A percentile compares a stretch with the other conserved stretches of the same genome.
These are phyloP conservation scores for Aschersonia sp. DNA, from an alignment of 2,329 filamentous ascomycete genomes.

Conservation along the genomic window DNA sequence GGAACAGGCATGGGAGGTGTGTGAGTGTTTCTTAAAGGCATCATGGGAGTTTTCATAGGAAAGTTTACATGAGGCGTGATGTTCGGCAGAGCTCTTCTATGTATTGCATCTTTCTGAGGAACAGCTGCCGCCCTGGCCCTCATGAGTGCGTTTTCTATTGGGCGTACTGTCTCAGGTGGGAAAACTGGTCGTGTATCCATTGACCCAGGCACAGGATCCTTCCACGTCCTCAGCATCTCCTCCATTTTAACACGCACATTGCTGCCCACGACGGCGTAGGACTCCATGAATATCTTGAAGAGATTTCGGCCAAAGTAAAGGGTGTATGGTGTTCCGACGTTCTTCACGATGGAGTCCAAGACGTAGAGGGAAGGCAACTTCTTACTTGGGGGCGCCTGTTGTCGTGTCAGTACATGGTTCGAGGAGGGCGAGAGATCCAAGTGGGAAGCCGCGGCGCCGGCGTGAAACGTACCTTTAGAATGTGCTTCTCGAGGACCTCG, in stretches of 20 bases:
- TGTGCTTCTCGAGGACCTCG: slow-evolving; percentile 79
- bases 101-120: slow-evolving; percentile 33
- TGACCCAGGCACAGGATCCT: slow-evolving; percentile 87
- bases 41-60: background rate
- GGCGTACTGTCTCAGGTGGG: slow-evolving; percentile 67
- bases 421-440: no score
- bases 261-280: slow-evolving; percentile 78
- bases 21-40: background rate
- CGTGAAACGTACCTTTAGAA: slow-evolving; percentile 57
- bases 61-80: slow-evolving; percentile 39
- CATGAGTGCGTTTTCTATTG: slow-evolving; percentile 87
- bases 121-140: slow-evolving; percentile 55
- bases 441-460: no score
- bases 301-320: slow-evolving; percentile 86
- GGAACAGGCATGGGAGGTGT: background rate
- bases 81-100: slow-evolving; percentile 31
- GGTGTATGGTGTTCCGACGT: slow-evolving; percentile 94
- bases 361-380: slow-evolving; percentile 96
- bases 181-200: slow-evolving; percentile 90
- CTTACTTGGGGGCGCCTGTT: slow-evolving; percentile 69
- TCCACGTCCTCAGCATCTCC: slow-evolving; percentile 96
- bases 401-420: slow-evolving; percentile 19
- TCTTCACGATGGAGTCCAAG: slow-evolving; percentile 95
- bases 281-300: slow-evolving; percentile 91
- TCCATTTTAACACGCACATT: slow-evolving; percentile 82